Evolutionary conservation across 2,329 filamentous ascomycete species (phyloP).

Genomic region (Herpotrichia juniperi): DNA sequence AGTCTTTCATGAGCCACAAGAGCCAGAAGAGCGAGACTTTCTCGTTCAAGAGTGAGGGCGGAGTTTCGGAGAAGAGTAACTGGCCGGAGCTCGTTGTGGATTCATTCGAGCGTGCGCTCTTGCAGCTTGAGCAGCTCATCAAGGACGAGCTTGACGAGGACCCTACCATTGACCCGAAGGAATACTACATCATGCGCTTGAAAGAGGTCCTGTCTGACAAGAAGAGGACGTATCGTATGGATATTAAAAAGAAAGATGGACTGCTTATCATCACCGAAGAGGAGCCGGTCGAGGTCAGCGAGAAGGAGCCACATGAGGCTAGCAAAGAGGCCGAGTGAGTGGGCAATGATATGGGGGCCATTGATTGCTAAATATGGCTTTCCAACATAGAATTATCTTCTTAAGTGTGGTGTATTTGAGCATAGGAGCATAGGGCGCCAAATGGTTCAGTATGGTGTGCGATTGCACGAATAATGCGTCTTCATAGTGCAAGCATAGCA

Average conservation of each 20-base stretch:
- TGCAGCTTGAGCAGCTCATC: slow-evolving; percentile 41
- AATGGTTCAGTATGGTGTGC: too few species aligned
- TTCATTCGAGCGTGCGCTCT: slow-evolving; percentile 23
- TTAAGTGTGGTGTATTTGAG: too few species aligned
- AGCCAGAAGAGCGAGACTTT: neutral
- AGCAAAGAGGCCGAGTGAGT: too few species aligned
- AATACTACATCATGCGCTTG: slow-evolving; percentile 33
- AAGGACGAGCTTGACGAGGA: slow-evolving; percentile 29
- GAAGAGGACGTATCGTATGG: slow-evolving; percentile 7
- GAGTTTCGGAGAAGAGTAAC: slow-evolving; percentile 40
- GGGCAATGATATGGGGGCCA: too few species aligned
- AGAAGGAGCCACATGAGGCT: neutral
- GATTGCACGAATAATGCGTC: neutral
- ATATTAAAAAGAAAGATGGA: too few species aligned
- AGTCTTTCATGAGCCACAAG: too few species aligned
- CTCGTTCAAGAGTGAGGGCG: slow-evolving; percentile 19
- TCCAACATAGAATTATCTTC: too few species aligned
- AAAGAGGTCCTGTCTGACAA: slow-evolving; percentile 24
- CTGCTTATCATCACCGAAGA: too few species aligned
- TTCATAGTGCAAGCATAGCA: neutral
- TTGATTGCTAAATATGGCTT: too few species aligned
- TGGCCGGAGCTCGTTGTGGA: slow-evolving; percentile 42
- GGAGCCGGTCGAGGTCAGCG: neutral
- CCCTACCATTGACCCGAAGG: slow-evolving; percentile 21
- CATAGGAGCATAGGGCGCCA: too few species aligned